phyloP scores from a whole-genome alignment of 148 eudicot species.

The Rhododendron molle region DNA sequence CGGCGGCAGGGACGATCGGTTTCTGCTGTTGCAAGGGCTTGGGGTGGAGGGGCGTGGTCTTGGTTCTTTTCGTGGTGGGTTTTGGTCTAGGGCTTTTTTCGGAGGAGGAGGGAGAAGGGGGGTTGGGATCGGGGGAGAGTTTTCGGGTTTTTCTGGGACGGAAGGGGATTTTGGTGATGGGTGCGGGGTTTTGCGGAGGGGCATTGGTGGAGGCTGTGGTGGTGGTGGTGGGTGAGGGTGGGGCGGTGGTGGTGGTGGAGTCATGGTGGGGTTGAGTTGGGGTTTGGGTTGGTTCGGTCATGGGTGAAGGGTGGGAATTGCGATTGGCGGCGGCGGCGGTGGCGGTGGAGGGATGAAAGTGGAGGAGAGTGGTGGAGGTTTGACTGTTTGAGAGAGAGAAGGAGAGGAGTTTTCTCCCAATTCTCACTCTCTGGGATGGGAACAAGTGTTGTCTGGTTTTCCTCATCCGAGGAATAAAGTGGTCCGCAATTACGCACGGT shows the following conservation, averaged over 20 bases:
- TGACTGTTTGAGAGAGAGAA: background rate
- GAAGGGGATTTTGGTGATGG: slow-evolving; percentile 34
- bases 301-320: background rate
- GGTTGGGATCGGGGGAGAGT: slow-evolving; percentile 24
- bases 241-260: background rate
- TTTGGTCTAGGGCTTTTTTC: background rate
- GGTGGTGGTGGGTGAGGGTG: background rate
- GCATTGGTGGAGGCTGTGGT: slow-evolving; percentile 2
- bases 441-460: background rate
- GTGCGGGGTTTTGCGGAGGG: slow-evolving; percentile 17
- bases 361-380: slow-evolving; percentile 7
- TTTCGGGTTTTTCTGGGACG: slow-evolving; percentile 50
- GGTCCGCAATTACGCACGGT: background rate
- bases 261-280: slow-evolving; percentile 12
- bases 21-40: background rate
- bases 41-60: slow-evolving; percentile 6
- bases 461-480: background rate
- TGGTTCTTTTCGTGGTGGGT: slow-evolving; percentile 14
- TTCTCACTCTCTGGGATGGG: background rate
- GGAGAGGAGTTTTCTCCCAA: background rate
- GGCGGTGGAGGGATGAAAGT: background rate
- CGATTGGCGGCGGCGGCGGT: background rate
- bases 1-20: background rate
- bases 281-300: background rate
- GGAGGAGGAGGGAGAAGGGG: background rate